phyloP scores from a whole-genome alignment of 768 basidiomycete genomes.

The Pisolithus albus region DNA sequence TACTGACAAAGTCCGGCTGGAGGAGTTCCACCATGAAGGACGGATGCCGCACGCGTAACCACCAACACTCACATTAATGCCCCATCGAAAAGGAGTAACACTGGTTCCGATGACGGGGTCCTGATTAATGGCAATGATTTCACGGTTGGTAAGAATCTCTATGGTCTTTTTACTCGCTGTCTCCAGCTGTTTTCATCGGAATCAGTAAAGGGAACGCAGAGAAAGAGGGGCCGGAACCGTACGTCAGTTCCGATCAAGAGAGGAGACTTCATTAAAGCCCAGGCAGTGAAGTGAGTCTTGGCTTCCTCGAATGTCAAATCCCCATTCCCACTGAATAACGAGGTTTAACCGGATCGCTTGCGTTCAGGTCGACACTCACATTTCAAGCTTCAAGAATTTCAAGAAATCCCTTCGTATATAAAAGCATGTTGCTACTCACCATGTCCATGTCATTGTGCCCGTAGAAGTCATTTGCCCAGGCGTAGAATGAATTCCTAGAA shows the following conservation, averaged over 20 bases:
- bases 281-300: slow-evolving; percentile 67
- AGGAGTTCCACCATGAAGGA: neutral
- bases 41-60: neutral
- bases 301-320: slow-evolving; percentile 54
- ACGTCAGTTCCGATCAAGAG: slow-evolving; percentile 58
- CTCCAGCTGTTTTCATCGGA: slow-evolving; percentile 35
- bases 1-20: slow-evolving; percentile 33
- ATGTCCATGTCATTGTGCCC: slow-evolving; percentile 68
- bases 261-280: slow-evolving; percentile 67
- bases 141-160: slow-evolving; percentile 52
- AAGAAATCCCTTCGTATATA: neutral
- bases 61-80: slow-evolving; percentile 45
- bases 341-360: neutral
- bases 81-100: slow-evolving; percentile 65
- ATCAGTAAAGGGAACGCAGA: neutral
- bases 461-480: slow-evolving; percentile 59
- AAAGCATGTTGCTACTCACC: slow-evolving; percentile 29
- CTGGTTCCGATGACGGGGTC: slow-evolving; percentile 55
- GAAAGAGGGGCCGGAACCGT: slow-evolving; percentile 16
- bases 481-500: slow-evolving; percentile 57
- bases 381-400: slow-evolving; percentile 39
- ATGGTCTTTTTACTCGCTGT: slow-evolving; percentile 44
- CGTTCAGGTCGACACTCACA: slow-evolving; percentile 31
- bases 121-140: slow-evolving; percentile 65
- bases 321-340: slow-evolving; percentile 49